A percentile compares a stretch with the other conserved stretches of the same genome.
These are phyloP conservation scores for Starmera quercuum DNA, from an alignment of 805 yeast species.

Conservation along the genomic window DNA sequence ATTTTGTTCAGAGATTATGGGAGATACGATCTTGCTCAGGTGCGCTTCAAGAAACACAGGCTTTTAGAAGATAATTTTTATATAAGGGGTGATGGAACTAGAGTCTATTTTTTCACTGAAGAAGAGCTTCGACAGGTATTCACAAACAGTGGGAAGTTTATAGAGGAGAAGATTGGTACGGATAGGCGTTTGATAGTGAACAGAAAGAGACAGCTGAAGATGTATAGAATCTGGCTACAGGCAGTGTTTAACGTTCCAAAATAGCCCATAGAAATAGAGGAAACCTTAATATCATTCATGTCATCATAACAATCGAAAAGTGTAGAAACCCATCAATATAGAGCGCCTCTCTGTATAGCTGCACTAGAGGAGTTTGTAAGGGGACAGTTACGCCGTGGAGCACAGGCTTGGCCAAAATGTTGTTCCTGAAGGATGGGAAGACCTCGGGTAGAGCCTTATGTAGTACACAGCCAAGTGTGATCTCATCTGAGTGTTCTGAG, in stretches of 20 bases:
- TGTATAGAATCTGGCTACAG: conserved; percentile 97
- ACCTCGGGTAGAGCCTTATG: conserved; percentile 34
- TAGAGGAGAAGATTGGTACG: conserved; percentile 73
- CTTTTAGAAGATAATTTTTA: conserved; percentile 87
- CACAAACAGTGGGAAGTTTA: conserved; percentile 48
- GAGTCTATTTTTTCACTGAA: conserved; percentile 95
- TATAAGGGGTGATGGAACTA: conserved; percentile 95
- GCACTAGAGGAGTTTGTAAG: conserved; percentile 33
- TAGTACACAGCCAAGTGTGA: conserved; percentile 33
- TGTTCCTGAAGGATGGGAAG: conserved; percentile 31
- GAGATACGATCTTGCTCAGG: conserved; percentile 91
- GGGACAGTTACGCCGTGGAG: conserved; percentile 52
- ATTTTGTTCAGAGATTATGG: conserved; percentile 92
- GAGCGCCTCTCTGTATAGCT: conserved; percentile 35
- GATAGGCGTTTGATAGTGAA: conserved; percentile 89
- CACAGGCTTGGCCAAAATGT: conserved; percentile 34
- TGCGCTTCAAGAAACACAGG: conserved; percentile 84
- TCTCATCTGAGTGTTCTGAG: conserved; percentile 3
- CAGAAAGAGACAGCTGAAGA: conserved; percentile 84
- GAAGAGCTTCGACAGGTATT: conserved; percentile 80
- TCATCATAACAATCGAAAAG: conserved; percentile 33
- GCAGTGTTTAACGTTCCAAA: conserved; percentile 61
- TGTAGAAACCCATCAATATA: conserved; percentile 66
- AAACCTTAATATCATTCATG: conserved; percentile 6
- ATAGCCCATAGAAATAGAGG: too few relatives aligned